A percentile compares a stretch with the other conserved stretches of the same genome.
Evolutionary conservation across 495 filamentous ascomycete genomes (phyloP).

Genomic region (Penicillium bialowiezense): DNA sequence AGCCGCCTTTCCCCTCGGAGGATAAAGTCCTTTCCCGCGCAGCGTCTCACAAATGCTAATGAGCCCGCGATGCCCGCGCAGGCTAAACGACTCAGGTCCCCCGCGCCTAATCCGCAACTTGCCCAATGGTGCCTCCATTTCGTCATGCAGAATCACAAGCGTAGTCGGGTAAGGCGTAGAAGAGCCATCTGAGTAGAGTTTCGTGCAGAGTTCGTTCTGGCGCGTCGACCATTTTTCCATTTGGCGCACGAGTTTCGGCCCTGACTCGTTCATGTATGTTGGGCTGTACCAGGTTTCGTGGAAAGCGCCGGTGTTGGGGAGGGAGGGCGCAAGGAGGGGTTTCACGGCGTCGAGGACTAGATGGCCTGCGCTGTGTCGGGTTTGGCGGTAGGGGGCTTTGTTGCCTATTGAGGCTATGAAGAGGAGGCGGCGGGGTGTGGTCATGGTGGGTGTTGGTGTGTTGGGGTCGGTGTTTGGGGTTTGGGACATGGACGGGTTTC

Average conservation of each 20-base stretch:
- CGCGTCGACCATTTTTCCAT: constrained; percentile 44
- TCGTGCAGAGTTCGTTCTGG: constrained; percentile 30
- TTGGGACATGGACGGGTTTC: no score
- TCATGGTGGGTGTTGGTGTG: constrained; percentile 6
- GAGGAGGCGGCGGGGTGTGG: constrained; percentile 39
- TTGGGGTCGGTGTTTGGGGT: no score
- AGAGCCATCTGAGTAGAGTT: neutral
- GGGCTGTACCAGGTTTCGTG: constrained; percentile 69
- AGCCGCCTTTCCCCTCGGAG: constrained; percentile 1
- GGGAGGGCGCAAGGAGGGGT: constrained; percentile 40
- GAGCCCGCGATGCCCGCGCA: constrained; percentile 76
- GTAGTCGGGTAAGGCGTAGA: constrained; percentile 21
- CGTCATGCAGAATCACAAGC: constrained; percentile 79
- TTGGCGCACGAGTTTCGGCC: constrained; percentile 40
- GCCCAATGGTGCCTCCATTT: constrained; percentile 69
- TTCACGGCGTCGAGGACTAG: constrained; percentile 57
- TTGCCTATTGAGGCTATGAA: constrained; percentile 77
- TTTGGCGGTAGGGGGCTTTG: constrained; percentile 58
- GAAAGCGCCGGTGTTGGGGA: constrained; percentile 40
- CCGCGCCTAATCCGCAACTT: constrained; percentile 58
- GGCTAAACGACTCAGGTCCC: constrained; percentile 49
- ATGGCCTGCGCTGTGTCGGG: constrained; percentile 82
- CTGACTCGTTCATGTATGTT: constrained; percentile 73
- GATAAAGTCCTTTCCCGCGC: constrained; percentile 31
- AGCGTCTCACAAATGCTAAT: constrained; percentile 60